Conservation (phyloP, 495 filamentous ascomycete species). For the Penicillium atrosanguineum region DNA sequence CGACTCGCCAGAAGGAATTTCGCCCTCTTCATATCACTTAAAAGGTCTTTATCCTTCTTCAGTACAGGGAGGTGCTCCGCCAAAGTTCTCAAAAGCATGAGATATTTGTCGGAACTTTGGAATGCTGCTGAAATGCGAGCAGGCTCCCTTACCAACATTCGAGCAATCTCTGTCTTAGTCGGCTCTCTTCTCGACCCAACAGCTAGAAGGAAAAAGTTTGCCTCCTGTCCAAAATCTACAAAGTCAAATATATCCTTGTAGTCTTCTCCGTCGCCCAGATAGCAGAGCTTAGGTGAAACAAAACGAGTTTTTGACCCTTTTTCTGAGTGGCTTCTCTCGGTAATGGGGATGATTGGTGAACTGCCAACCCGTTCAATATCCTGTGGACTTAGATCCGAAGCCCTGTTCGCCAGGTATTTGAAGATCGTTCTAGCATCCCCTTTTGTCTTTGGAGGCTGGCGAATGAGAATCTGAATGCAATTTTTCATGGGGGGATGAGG, state of each 20-base stretch:
- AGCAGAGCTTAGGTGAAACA: conserved; percentile 66
- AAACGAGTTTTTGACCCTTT: conserved; percentile 38
- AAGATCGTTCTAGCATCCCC: conserved; percentile 69
- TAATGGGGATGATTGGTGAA: conserved; percentile 70
- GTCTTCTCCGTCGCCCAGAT: conserved; percentile 69
- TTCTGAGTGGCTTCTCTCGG: conserved; percentile 33
- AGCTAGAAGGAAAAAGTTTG: conserved; percentile 81
- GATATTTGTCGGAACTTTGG: conserved; percentile 77
- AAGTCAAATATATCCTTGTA: conserved; percentile 95
- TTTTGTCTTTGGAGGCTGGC: conserved; percentile 63
- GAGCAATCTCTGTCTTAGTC: conserved; percentile 77
- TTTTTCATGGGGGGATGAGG: conserved; percentile 72
- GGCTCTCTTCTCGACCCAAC: conserved; percentile 90
- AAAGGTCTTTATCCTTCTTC: conserved; percentile 75
- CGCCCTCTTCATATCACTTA: conserved; percentile 69
- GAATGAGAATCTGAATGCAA: conserved; percentile 67
- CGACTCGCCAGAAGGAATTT: conserved; percentile 77
- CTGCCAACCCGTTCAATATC: conserved; percentile 57
- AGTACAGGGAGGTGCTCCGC: conserved; percentile 65
- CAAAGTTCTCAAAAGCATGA: conserved; percentile 73
- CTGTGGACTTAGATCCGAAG: conserved; percentile 65
- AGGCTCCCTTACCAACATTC: conserved; percentile 73
- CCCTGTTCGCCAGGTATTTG: conserved; percentile 73
- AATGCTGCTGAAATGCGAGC: conserved; percentile 73
- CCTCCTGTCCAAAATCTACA: conserved; percentile 85